phyloP scores from a whole-genome alignment of 129 eudicot species.

The Glebionis coronaria region DNA sequence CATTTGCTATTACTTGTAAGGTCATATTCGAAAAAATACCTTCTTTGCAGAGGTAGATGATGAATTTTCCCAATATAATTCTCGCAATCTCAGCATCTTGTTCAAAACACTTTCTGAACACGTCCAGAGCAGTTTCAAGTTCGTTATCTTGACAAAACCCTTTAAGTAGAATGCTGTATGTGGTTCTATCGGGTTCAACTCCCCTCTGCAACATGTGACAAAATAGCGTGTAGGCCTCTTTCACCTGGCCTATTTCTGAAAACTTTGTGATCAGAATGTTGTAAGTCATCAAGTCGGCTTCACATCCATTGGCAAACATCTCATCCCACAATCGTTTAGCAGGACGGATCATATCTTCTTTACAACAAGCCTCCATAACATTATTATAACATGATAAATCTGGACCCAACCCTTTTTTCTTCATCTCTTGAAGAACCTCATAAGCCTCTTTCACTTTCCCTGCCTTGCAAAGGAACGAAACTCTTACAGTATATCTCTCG shows the following conservation, averaged over 20 bases:
- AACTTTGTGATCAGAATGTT: slow-evolving; percentile 59
- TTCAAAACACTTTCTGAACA: too few species aligned
- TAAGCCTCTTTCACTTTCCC: slow-evolving; percentile 74
- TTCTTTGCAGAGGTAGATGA: slow-evolving; percentile 48
- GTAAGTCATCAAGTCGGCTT: slow-evolving; percentile 54
- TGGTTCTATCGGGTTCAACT: slow-evolving; percentile 46
- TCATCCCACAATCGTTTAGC: slow-evolving; percentile 96
- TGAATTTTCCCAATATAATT: slow-evolving; percentile 38
- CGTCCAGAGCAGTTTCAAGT: too few species aligned
- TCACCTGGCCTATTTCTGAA: slow-evolving; percentile 48
- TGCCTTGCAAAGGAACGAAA: slow-evolving; percentile 59
- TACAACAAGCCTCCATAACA: slow-evolving; percentile 82
- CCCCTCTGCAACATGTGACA: slow-evolving; percentile 60
- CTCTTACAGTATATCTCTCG: slow-evolving; percentile 46
- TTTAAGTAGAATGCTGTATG: slow-evolving; percentile 48
- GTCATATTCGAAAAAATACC: too few species aligned
- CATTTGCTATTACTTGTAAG: not conserved
- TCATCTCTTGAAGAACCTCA: slow-evolving; percentile 61
- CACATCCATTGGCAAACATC: slow-evolving; percentile 83
- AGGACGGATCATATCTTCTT: slow-evolving; percentile 76
- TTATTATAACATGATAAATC: slow-evolving; percentile 59
- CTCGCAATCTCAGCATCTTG: too few species aligned
- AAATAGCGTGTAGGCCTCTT: slow-evolving; percentile 58
- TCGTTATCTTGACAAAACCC: slow-evolving; percentile 61
- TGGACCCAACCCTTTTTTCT: slow-evolving; percentile 62